A percentile compares a stretch with the other conserved stretches of the same genome.
These are phyloP conservation scores for Iris macrosiphon DNA, from an alignment of 106 monocot species.

Conservation along the genomic window DNA sequence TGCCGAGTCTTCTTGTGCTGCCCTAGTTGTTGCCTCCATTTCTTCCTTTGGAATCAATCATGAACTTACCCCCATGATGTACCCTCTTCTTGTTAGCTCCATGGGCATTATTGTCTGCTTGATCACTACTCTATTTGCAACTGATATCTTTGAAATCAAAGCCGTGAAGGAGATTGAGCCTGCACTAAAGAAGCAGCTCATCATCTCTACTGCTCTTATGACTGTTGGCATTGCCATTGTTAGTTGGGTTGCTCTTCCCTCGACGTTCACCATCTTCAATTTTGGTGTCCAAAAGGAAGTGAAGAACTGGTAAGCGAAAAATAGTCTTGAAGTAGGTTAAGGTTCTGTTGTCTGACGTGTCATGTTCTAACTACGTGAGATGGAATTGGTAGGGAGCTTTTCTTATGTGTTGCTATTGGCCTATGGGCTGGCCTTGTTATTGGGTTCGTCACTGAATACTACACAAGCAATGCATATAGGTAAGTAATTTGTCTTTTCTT, in stretches of 20 bases:
- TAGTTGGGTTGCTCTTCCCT: conserved; percentile 34
- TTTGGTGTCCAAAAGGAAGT: conserved; percentile 32
- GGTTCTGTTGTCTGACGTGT: background rate
- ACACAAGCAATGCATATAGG: conserved; percentile 42
- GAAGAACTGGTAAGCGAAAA: conserved; percentile 49
- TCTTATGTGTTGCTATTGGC: conserved; percentile 35
- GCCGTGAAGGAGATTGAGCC: conserved; percentile 31
- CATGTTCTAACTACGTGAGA: background rate
- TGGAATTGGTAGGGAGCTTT: conserved; percentile 27
- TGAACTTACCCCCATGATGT: conserved; percentile 23
- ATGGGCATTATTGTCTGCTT: conserved; percentile 37
- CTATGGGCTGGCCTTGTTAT: conserved; percentile 40
- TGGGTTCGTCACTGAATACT: conserved; percentile 39
- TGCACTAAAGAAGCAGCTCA: conserved; percentile 30
- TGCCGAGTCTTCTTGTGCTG: conserved; percentile 38
- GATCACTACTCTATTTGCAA: conserved; percentile 33
- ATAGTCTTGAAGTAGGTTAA: background rate
- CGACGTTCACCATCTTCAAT: conserved; percentile 39
- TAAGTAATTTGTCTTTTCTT: conserved; percentile 1
- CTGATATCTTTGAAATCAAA: conserved; percentile 26
- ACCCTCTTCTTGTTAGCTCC: conserved; percentile 38
- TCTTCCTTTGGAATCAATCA: conserved; percentile 35
- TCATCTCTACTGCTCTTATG: conserved; percentile 60
- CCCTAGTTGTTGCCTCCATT: conserved; percentile 32
- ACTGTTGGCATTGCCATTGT: conserved; percentile 44